Evolutionary conservation across 2,329 filamentous ascomycete genomes (phyloP).

Genomic region (Trichophyton equinum): DNA sequence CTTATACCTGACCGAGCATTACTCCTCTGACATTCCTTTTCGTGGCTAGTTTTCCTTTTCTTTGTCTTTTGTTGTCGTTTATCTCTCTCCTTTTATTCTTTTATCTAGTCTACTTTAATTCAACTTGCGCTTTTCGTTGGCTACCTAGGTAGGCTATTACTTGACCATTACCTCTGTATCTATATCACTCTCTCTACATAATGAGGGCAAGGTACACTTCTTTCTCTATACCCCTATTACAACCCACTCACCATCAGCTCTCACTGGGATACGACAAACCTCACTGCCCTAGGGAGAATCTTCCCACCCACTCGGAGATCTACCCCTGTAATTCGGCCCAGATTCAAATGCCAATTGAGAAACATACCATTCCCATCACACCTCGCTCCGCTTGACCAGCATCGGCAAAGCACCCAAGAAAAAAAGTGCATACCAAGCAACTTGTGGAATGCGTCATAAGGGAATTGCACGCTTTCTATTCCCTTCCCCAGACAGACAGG

Average conservation of each 20-base stretch:
- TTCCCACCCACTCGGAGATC: background rate
- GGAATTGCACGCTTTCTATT: too few relatives aligned
- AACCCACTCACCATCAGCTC: background rate
- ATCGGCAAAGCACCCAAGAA: background rate
- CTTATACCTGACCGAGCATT: background rate
- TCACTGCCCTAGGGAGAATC: background rate
- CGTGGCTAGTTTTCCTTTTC: background rate
- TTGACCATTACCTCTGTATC: background rate
- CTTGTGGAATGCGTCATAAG: background rate
- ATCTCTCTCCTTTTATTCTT: background rate
- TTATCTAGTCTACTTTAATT: constrained; percentile 1
- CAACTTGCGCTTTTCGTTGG: background rate
- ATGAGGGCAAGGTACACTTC: background rate
- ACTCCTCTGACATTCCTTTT: background rate
- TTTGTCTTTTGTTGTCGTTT: background rate
- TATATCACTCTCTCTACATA: background rate
- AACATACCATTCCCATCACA: background rate
- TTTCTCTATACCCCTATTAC: background rate
- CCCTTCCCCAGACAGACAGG: background rate
- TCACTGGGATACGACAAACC: background rate
- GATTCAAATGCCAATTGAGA: background rate
- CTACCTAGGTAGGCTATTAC: background rate
- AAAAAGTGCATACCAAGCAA: background rate
- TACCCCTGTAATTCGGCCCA: background rate
- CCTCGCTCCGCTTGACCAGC: background rate